Evolutionary conservation across 176 grass and related monocot species (phyloP), one percentile per base, ranked within the genome.

Genomic region (Oryza brachyantha): DNA sequence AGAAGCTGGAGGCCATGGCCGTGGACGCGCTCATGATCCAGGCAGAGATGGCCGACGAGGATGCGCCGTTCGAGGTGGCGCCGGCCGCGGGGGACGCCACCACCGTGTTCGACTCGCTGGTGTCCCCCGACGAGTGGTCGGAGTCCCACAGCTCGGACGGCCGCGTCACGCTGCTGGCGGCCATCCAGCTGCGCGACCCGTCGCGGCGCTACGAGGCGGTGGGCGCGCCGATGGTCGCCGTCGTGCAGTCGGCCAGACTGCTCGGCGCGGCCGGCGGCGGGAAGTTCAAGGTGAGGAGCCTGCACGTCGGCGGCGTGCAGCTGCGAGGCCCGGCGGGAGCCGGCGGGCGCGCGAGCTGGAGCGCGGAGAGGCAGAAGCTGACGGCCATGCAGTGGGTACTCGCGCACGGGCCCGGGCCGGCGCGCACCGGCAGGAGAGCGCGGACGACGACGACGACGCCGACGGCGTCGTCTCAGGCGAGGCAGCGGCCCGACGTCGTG

Each of bases 1-100:
- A 95, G 74, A 99, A 93, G 81, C 86, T 99, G 61, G 96, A 99
- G 89, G 66, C 90, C 67, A 93, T 93, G 90, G 84, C 96, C 13
- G 76, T 99, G 22, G 88, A 95, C 64, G 96, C 86, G n/a, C 84
- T 99, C 13, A 83, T 78, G 59, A 76, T 99, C 55, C 96, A 93
- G 83, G 86, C 92, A 0, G 78, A 87, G 31, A 77, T 93, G 86
- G 40, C 82, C 3, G 92, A 89, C 28, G 90, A 99, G 84, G 92
- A 93, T 22, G 86, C 88, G 72, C 92, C 86, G 43, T 93, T 93
- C 74, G 88, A 88, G 25, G 79, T 91, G 39, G 68, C 81, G 7
- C 62, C 84, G 10, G 82, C 74, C 2, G 64, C 82, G 3, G 82
- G 57, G 0, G 61, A 78, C 34, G 42, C 63, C 27, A 37, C 64